Base-by-base conservation (phyloP, 2,329 filamentous ascomycete genomes). In the Ophiostoma fasciatum region DNA sequence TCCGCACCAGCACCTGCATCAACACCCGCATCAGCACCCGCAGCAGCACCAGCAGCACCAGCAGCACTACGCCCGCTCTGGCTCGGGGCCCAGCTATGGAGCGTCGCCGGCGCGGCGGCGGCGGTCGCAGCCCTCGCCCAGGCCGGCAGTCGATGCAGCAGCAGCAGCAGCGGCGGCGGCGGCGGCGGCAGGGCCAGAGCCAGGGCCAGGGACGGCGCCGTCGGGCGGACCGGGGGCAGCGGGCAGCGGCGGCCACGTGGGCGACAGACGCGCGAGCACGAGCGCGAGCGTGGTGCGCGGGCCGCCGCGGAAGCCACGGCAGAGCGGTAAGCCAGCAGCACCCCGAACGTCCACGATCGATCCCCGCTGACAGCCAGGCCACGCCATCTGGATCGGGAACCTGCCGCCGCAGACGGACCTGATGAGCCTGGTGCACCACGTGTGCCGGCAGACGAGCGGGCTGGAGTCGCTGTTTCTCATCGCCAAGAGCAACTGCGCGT, bases 311-410 rank as follows among this genome's bases (percentile, higher is more conserved):
- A 71, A 72, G 42, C 67, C 73, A 40, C 64, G 66, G 41, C 72
- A 77, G 52, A 77, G 67, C 50, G 72, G 73, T 76, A 56, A 56
- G 68, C 18, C 15, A 7, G n/a, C n/a, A n/a, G n/a, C n/a, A n/a
- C n/a, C n/a, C n/a, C n/a, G n/a, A n/a, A n/a, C n/a, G n/a, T n/a
- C n/a, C n/a, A n/a, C n/a, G n/a, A n/a, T n/a, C n/a, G n/a, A 46
- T 53, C 29, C 43, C 52, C 1, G 39, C 7, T 31, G 5, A 14
- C 20, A 29, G 7, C 6, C 7, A 63, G 88, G 87, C 2, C 82
- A 94, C 53, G 88, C 88, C 1, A 75, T 96, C 15, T 96, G 90
- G 88, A 83, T 96, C 20, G 90, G 90, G 28, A 96, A 96, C 51
- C 64, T 96, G 0, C 87, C 88, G 4, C 81, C 83, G 1, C 80